Conservation (phyloP, 179 eudicot genomes). For the Nepenthes alata region DNA sequence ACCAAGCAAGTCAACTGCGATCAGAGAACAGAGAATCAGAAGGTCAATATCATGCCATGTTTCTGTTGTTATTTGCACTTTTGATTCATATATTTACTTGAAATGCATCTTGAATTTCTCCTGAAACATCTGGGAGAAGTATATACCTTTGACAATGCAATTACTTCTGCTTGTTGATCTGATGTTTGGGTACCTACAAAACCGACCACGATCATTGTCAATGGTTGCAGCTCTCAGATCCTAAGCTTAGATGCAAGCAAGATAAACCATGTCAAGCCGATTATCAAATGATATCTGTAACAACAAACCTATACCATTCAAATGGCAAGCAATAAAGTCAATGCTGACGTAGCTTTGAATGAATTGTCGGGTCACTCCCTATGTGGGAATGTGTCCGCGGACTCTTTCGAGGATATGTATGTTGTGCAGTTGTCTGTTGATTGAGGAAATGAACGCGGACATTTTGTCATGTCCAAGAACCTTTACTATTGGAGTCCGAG, state of each 20-base stretch:
- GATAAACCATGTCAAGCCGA: neutral
- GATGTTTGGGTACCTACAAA: constrained; percentile 50
- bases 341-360: too few species aligned
- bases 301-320: too few species aligned
- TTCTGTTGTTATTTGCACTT: too few species aligned
- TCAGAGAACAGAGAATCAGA: constrained; percentile 14
- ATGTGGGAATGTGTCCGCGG: too few species aligned
- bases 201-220: neutral
- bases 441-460: too few species aligned
- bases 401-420: too few species aligned
- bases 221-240: neutral
- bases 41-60: neutral
- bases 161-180: constrained; percentile 60
- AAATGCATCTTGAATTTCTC: neutral
- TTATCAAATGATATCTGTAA: too few species aligned
- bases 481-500: too few species aligned
- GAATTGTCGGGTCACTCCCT: too few species aligned
- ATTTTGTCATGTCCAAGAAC: too few species aligned
- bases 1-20: constrained; percentile 84
- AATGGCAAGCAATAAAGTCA: too few species aligned
- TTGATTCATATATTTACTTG: neutral
- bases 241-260: neutral
- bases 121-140: neutral
- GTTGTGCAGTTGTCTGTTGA: too few species aligned
- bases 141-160: constrained; percentile 73